Evolutionary conservation across 495 filamentous ascomycete genomes (phyloP).

Genomic region (Haplographium delicatum): DNA sequence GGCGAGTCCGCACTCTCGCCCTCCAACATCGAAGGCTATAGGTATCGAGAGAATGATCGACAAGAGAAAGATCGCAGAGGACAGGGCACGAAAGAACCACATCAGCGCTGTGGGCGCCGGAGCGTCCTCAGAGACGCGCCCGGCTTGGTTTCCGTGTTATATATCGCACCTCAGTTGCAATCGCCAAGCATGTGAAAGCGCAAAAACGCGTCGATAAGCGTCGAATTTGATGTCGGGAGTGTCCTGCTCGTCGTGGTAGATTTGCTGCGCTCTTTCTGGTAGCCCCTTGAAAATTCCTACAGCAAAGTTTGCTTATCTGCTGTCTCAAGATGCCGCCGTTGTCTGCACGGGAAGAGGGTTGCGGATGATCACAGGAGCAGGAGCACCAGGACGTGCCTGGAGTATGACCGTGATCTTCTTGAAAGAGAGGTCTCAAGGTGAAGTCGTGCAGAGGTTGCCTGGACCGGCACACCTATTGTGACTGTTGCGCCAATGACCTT

Average conservation of each 20-base stretch:
- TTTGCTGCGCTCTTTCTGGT: not conserved
- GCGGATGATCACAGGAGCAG: not conserved
- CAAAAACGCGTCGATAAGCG: slow-evolving; percentile 5
- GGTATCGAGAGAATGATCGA: slow-evolving; percentile 90
- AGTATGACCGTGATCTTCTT: not conserved
- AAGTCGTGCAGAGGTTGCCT: slow-evolving; percentile 6
- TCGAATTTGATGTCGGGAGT: not conserved
- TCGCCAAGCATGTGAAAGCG: not conserved
- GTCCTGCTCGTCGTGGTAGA: not conserved
- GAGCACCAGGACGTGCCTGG: not conserved
- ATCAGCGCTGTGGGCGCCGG: slow-evolving; percentile 25
- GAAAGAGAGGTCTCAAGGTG: not conserved
- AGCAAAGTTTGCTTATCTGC: slow-evolving; percentile 11
- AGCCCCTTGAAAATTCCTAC: not conserved
- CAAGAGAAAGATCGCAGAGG: slow-evolving; percentile 74
- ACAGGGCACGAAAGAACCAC: slow-evolving; percentile 70
- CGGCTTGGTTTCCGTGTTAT: slow-evolving; percentile 8
- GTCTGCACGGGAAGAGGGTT: slow-evolving; percentile 8
- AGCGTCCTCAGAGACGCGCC: slow-evolving; percentile 26
- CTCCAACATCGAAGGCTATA: slow-evolving; percentile 94
- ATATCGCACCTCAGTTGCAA: not conserved
- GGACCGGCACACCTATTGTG: not conserved
- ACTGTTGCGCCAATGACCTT: slow-evolving; percentile 10
- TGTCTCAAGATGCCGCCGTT: slow-evolving; percentile 2
- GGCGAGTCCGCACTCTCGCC: slow-evolving; percentile 85